Conservation (phyloP, 1,284 basidiomycete species). For the Austropuccinia psidii region DNA sequence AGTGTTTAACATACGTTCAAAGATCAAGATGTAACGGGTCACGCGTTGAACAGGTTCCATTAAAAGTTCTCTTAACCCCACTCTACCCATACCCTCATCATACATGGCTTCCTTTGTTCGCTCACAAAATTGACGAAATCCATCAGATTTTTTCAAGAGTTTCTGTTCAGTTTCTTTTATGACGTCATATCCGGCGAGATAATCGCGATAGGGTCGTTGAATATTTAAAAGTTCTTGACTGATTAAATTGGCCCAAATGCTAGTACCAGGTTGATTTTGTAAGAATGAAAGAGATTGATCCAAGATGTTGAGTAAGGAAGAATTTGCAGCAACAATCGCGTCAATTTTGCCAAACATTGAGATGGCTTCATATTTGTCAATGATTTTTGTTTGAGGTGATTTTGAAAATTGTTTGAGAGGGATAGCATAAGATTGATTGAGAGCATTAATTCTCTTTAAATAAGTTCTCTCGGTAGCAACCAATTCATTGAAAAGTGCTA, state of each 20-base stretch:
- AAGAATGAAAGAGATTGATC: neutral
- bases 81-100: slow-evolving; percentile 42
- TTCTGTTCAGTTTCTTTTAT: slow-evolving; percentile 36
- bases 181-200: slow-evolving; percentile 25
- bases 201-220: slow-evolving; percentile 36
- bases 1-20: slow-evolving; percentile 55
- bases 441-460: slow-evolving; percentile 62
- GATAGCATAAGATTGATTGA: slow-evolving; percentile 51
- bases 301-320: neutral
- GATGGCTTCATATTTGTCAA: slow-evolving; percentile 34
- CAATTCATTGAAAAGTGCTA: slow-evolving; percentile 56
- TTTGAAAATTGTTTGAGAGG: slow-evolving; percentile 31
- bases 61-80: slow-evolving; percentile 84
- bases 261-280: neutral
- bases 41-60: slow-evolving; percentile 99
- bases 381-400: slow-evolving; percentile 24
- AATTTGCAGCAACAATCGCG: neutral
- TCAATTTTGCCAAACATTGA: slow-evolving; percentile 35
- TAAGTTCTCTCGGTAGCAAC: slow-evolving; percentile 69
- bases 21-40: slow-evolving; percentile 86
- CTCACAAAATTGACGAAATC: slow-evolving; percentile 34
- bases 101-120: slow-evolving; percentile 36
- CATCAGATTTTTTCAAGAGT: slow-evolving; percentile 30
- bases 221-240: slow-evolving; percentile 25
- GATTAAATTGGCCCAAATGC: slow-evolving; percentile 8